Base-by-base conservation (phyloP, 306 rosid species). In the Leucaena leucocephala region DNA sequence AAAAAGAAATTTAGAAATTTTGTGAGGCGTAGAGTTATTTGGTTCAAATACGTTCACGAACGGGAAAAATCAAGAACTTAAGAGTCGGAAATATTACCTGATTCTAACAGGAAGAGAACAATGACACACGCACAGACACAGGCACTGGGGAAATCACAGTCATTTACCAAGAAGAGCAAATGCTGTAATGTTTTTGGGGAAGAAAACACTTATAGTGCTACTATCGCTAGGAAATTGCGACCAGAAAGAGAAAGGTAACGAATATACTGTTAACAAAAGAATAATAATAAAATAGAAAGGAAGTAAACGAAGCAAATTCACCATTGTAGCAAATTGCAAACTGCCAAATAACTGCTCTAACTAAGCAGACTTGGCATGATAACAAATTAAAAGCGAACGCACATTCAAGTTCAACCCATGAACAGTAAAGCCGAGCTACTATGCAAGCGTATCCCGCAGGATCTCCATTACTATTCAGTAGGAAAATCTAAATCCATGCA, bases 331-430 rank as follows among this genome's bases (percentile, higher is more conserved):
- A 66, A 72, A 36, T 16, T 73, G 22, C 19, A 10, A 39, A 22
- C 82, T 21, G 76, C 76, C 78, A 70, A 64, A 17, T 79, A 67
- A 82, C 73, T 17, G 49, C 74, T 74, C 77, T 43, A 77, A 76
- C 76, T 34, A 80, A 49, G 45, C 62, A 36, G 15, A 38, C 15
- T 14, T 17, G 22, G 52, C 67, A 78, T 57, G 68, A 38, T 3
- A 46, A 75, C 68, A 46, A 68, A 62, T 45, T 70, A 21, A 55
- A 71, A 46, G 16, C 81, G 36, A 54, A 72, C 7, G 13, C 27
- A 14, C 59, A 49, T 4, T 49, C 43, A 79, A 61, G 55, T 12
- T 46, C 55, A 79, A 62, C 65, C 8, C 17, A 19, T 49, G 5
- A 57, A 44, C 46, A 61, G 17, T 44, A 63, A 85, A 55, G 21